phyloP scores from a whole-genome alignment of 352 stramenopile species.

The Globisporangium megalacanthum region DNA sequence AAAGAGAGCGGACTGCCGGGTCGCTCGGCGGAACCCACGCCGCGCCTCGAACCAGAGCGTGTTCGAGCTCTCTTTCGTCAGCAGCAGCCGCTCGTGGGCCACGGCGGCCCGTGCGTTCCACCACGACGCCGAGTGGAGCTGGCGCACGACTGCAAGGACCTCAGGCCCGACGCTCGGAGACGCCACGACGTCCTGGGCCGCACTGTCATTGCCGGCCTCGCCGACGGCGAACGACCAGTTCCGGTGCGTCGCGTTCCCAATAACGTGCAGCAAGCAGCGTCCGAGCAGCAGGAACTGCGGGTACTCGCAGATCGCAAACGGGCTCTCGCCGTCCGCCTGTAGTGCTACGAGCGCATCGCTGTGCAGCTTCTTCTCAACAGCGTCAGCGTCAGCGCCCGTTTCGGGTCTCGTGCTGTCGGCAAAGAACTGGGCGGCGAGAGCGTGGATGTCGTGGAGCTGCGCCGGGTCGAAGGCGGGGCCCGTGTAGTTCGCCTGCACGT shows the following conservation, averaged over 20 bases:
- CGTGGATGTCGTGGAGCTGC: conserved; percentile 41
- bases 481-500: conserved; percentile 81
- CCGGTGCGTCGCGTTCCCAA: conserved; percentile 46
- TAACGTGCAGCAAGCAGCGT: conserved; percentile 59
- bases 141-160: conserved; percentile 3
- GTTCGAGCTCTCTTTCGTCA: conserved; percentile 58
- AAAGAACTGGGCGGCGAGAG: conserved; percentile 29
- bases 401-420: conserved; percentile 1
- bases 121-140: conserved; percentile 52
- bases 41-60: conserved; percentile 75
- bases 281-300: conserved; percentile 61
- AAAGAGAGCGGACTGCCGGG: conserved; percentile 36
- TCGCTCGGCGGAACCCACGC: conserved; percentile 45
- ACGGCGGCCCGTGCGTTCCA: conserved; percentile 75
- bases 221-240: conserved; percentile 61
- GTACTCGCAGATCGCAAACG: conserved; percentile 77
- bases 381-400: conserved; percentile 4
- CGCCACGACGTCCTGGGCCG: conserved; percentile 34
- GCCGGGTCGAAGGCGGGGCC: conserved; percentile 60
- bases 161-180: conserved; percentile 21
- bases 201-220: conserved; percentile 32
- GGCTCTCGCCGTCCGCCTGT: conserved; percentile 73
- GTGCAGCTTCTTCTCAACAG: conserved; percentile 38
- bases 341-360: conserved; percentile 54
- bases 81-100: conserved; percentile 60